Percentiles rank a stretch among this genome's conserved stretches.
These are phyloP conservation scores for Apiotrichum porosum DNA, from an alignment of 1,284 basidiomycete species.

Conservation along the genomic window DNA sequence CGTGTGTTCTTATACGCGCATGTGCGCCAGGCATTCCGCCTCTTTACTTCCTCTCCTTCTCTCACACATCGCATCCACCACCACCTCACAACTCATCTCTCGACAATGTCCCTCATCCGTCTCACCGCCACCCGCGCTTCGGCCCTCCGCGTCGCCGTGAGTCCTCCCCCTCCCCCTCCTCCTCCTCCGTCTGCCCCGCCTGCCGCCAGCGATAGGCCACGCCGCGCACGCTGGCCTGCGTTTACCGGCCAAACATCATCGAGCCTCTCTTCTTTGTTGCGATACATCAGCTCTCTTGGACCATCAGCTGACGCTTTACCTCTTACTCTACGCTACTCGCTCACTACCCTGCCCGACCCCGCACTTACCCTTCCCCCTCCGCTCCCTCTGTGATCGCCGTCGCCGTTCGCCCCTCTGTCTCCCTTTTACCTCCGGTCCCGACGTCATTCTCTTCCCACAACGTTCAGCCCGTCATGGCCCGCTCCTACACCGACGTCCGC, in stretches of 20 bases:
- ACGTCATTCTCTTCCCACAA: not conserved
- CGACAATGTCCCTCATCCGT: conserved; percentile 15
- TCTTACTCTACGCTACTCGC: too few species aligned
- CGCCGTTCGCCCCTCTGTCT: not conserved
- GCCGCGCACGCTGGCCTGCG: too few species aligned
- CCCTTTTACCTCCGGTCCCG: not conserved
- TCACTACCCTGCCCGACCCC: too few species aligned
- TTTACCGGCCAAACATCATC: too few species aligned
- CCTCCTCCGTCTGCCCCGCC: not conserved
- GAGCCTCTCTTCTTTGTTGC: too few species aligned
- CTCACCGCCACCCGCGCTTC: conserved; percentile 15
- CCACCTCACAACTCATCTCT: not conserved
- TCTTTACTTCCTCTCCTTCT: not conserved
- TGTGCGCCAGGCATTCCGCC: too few species aligned
- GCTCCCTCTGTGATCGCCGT: not conserved
- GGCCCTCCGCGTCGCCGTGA: conserved; percentile 21
- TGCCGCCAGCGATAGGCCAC: too few species aligned
- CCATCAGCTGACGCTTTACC: too few species aligned
- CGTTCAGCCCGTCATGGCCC: conserved; percentile 27
- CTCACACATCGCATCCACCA: not conserved
- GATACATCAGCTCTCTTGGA: too few species aligned
- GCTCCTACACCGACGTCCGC: conserved; percentile 35
- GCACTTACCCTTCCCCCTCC: not conserved
- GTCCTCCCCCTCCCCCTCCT: not conserved
- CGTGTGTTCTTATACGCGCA: not conserved